phyloP scores from a whole-genome alignment of 805 yeast species.

The Candida chauliodis region DNA sequence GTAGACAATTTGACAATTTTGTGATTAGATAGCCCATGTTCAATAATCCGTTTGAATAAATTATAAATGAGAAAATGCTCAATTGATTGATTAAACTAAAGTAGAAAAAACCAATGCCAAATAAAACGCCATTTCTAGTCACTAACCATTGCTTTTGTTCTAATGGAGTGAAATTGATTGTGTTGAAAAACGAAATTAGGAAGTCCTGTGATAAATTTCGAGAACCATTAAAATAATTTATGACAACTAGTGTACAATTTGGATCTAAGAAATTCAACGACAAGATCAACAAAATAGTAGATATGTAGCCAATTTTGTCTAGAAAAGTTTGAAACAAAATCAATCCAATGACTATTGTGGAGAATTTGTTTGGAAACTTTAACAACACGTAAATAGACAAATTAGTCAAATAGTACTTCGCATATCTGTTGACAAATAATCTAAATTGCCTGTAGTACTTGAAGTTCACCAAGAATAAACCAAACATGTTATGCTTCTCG shows the following conservation, averaged over 20 bases:
- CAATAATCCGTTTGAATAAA: slow-evolving; percentile 52
- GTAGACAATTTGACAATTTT: slow-evolving; percentile 46
- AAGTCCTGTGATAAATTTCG: slow-evolving; percentile 43
- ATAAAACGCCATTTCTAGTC: slow-evolving; percentile 52
- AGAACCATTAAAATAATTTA: slow-evolving; percentile 47
- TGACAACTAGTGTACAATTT: slow-evolving; percentile 28
- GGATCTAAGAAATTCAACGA: slow-evolving; percentile 34
- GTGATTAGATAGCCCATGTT: slow-evolving; percentile 52
- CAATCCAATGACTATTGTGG: slow-evolving; percentile 40
- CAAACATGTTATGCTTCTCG: neutral
- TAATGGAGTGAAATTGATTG: slow-evolving; percentile 40
- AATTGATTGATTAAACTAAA: slow-evolving; percentile 36
- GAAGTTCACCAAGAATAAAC: slow-evolving; percentile 8
- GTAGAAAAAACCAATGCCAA: slow-evolving; percentile 52
- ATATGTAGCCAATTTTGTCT: slow-evolving; percentile 43
- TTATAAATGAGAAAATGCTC: slow-evolving; percentile 45
- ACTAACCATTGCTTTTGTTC: slow-evolving; percentile 48
- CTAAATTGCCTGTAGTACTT: slow-evolving; percentile 17
- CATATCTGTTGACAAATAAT: slow-evolving; percentile 21
- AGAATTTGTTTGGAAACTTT: slow-evolving; percentile 23
- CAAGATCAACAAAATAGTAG: slow-evolving; percentile 37
- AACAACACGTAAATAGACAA: slow-evolving; percentile 8
- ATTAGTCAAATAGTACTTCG: slow-evolving; percentile 19
- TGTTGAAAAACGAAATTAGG: slow-evolving; percentile 47
- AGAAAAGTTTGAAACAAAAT: slow-evolving; percentile 43